Base-by-base conservation (phyloP, 257 asterid genomes). In the Rauvolfia tetraphylla region DNA sequence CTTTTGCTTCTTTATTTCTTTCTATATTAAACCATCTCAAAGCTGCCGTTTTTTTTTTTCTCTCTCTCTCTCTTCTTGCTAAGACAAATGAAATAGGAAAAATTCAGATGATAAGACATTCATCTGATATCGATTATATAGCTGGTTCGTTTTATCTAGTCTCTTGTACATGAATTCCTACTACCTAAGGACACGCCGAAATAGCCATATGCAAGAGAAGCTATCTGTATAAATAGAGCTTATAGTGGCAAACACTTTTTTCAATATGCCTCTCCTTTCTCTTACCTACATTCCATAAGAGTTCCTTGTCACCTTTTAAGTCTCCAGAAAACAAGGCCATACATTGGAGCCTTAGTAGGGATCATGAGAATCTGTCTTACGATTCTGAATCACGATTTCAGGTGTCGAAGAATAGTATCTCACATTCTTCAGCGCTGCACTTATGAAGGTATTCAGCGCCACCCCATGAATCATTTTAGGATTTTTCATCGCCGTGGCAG, bases 371-470 rank as follows among this genome's bases (percentile, higher is more conserved):
- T 84, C 14, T 89, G 96, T 72, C 48, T 93, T 67, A 78, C 88
- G 49, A 79, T 87, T 54, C 85, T 82, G 77, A 81, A 80, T 53
- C 88, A 85, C 59, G 91, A 90, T 73, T 65, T 51, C 57, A 73
- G 80, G 39, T 86, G 87, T 79, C 78, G 71, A 22, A 83, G 69
- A 49, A 80, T 87, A 44, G 88, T 85, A 38, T 22, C 78, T 5
- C 78, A 88, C 78, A 79, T 93, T 87, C 93, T 88, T 75, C 83
- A 72, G 27, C 72, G 46, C 67, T 84, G 86, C 82, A 78, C 71
- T 73, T 73, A 87, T 80, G 79, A 88, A 89, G 98, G 98, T 93
- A 85, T 25, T 2, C 41, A 75, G 18, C 62, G 13, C 8, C 8
- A 41, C n/a, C n/a, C 44, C 44, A 41, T 41, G 44, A 6, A 25